Evolutionary conservation across 306 rosid genomes (phyloP), one percentile per base, ranked within the genome.

Genomic region (Trifolium pratense): DNA sequence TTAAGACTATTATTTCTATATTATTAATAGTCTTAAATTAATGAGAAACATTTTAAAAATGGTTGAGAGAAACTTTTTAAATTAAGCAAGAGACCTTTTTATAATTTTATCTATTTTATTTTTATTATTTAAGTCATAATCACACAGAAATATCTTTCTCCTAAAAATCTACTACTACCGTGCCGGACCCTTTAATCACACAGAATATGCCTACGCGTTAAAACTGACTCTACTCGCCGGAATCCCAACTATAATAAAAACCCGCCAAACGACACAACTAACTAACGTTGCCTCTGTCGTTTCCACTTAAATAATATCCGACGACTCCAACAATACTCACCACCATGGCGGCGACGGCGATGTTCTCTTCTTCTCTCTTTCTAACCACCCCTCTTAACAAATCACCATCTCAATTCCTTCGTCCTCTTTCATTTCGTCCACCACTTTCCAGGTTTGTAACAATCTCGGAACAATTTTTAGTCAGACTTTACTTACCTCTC

Each of bases 291-390:
- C 69, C 49, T 53, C 3, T 23, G 6, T 20, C 8, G 0, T 66
- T 42, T 66, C 73, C 60, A 68, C 21, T 68, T 45, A 9, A 7
- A 63, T 15, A 49, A 49, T 32, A 32, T 37, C 66, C 58, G 2
- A 73, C 2, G 9, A 34, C 39, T 6, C 39, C 39, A 4, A 64
- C 10, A 12, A 7, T 2, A 4, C 43, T 17, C 20, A 16, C 3
- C 37, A 25, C 26, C 48, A 42, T 26, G 49, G 11, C 49, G 59
- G 29, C 49, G 59, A 25, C 59, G 59, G 7, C 59, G 59, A 9
- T 57, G 60, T 34, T 76, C 69, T 68, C 80, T 68, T 56, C 62
- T 70, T 49, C 71, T 0, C 15, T 77, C 81, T 60, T 61, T 7
- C 23, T 55, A 45, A 21, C 40, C 18, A 34, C 75, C 2, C 17